phyloP scores from a whole-genome alignment of 2,329 filamentous ascomycete genomes.

The Fusarium irregulare region DNA sequence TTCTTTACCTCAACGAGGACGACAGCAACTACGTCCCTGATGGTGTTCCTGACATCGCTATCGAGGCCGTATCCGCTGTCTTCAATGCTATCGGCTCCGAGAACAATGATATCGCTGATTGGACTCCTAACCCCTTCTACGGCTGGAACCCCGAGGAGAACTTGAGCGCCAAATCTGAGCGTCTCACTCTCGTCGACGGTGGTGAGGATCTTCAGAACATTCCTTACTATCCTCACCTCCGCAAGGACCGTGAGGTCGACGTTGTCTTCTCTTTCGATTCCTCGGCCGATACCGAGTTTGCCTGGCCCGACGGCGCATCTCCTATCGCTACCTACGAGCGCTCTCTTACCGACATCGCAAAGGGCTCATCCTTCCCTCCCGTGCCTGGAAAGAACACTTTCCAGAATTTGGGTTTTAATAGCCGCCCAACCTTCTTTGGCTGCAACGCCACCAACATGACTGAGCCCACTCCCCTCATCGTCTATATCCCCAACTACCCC shows the following conservation, averaged over 20 bases:
- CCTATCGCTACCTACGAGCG: conserved; percentile 68
- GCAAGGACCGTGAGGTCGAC: conserved; percentile 64
- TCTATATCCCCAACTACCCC: conserved; percentile 84
- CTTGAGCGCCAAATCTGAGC: conserved; percentile 56
- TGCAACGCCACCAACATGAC: conserved; percentile 69
- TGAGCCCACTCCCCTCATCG: conserved; percentile 72
- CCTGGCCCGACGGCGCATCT: conserved; percentile 71
- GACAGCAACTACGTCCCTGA: conserved; percentile 63
- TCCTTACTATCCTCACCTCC: conserved; percentile 74
- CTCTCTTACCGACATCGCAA: conserved; percentile 59
- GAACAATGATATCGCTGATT: conserved; percentile 81
- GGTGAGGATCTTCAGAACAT: conserved; percentile 85
- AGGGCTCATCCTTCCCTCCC: conserved; percentile 67
- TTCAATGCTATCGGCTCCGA: conserved; percentile 66
- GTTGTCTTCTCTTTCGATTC: conserved; percentile 75
- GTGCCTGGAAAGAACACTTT: conserved; percentile 68
- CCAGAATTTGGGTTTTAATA: conserved; percentile 68
- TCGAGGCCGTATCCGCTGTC: conserved; percentile 61
- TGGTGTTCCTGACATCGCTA: conserved; percentile 55
- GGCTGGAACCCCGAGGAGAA: conserved; percentile 62
- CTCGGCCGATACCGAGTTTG: conserved; percentile 67
- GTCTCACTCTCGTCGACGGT: conserved; percentile 81
- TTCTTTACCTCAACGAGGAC: conserved; percentile 73
- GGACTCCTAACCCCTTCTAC: conserved; percentile 69
- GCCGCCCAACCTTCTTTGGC: conserved; percentile 71